Evolutionary conservation across 345 rosid species (phyloP), one percentile per base, ranked within the genome.

Genomic region (Eucalyptus pumila): DNA sequence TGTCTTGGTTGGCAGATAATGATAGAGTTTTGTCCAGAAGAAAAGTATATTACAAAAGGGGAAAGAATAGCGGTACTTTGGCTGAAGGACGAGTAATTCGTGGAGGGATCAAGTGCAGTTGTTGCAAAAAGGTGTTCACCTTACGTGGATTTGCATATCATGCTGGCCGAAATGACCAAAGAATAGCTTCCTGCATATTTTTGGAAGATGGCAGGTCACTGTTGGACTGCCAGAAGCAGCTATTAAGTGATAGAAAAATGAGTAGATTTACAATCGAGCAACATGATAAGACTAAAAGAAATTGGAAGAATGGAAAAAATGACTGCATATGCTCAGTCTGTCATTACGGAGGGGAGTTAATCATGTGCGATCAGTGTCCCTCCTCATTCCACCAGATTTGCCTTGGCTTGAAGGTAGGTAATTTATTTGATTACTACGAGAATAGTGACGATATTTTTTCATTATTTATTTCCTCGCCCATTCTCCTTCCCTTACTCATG

Each of bases 341-440:
- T 93, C 99, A 92, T 86, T 96, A 93, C 76, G 99, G 99, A 5
- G 98, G 99, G 32, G 92, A 94, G 69, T 93, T 96, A 51, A 89
- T 96, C 42, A 91, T 96, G 65, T 97, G 97, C 88, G 99, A 96
- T 91, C 91, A 89, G 52, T 96, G 99, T 88, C 99, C 99, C 87
- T 92, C 99, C 42, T 91, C 99, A 50, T 97, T 93, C 92, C 99
- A 97, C 91, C 89, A 88, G 91, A 90, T 80, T 89, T 97, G 99
- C 92, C 93, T 97, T 17, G 95, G 94, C 86, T 86, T 97, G 92
- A 80, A 93, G 96, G 96, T 94, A 90, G 48, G 47, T 90, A 23
- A 34, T 56, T 86, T 81, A 37, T 89, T 88, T 51, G 32, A 40
- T 86, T n/a, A 56, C 76, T 67, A 85, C n/a, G 60, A 40, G 24